A percentile compares a stretch with the other conserved stretches of the same genome.
Conservation (phyloP, 2,329 filamentous ascomycete genomes). For the Chaetomium globosum region DNA sequence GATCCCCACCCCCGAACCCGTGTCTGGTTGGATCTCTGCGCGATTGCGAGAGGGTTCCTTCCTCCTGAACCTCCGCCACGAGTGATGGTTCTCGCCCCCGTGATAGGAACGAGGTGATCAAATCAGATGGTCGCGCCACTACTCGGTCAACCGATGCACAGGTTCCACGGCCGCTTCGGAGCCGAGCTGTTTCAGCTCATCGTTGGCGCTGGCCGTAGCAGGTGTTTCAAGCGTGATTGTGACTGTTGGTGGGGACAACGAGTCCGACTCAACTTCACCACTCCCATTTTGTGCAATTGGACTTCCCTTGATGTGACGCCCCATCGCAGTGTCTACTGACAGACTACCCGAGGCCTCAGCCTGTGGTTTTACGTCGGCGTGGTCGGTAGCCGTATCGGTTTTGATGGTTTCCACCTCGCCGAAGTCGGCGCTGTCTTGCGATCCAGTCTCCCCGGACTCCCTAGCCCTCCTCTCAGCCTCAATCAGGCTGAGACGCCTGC, state of each 20-base stretch:
- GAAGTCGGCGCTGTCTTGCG: constrained; percentile 14
- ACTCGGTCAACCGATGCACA: constrained; percentile 43
- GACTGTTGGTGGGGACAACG: constrained; percentile 46
- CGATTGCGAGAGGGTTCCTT: neutral
- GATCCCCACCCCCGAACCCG: neutral
- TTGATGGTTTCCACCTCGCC: constrained; percentile 32
- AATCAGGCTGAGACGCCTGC: constrained; percentile 39
- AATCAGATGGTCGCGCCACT: constrained; percentile 25
- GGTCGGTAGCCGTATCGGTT: constrained; percentile 43
- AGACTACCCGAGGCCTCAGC: constrained; percentile 38
- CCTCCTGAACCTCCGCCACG: neutral
- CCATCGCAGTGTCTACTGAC: constrained; percentile 28
- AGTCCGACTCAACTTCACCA: constrained; percentile 34
- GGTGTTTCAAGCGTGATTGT: constrained; percentile 57
- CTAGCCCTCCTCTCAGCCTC: constrained; percentile 36
- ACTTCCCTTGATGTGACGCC: constrained; percentile 5
- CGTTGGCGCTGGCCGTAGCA: constrained; percentile 41
- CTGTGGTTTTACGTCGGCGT: constrained; percentile 43
- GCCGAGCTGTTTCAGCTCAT: constrained; percentile 51
- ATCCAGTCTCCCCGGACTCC: constrained; percentile 1
- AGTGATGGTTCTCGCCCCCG: neutral
- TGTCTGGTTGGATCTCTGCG: neutral
- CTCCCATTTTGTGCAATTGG: constrained; percentile 19
- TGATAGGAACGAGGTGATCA: neutral
- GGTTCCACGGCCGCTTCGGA: constrained; percentile 44